Percentiles rank a stretch among this genome's conserved stretches.
phyloP scores from a whole-genome alignment of 495 filamentous ascomycete species.

The Monascus purpureus region DNA sequence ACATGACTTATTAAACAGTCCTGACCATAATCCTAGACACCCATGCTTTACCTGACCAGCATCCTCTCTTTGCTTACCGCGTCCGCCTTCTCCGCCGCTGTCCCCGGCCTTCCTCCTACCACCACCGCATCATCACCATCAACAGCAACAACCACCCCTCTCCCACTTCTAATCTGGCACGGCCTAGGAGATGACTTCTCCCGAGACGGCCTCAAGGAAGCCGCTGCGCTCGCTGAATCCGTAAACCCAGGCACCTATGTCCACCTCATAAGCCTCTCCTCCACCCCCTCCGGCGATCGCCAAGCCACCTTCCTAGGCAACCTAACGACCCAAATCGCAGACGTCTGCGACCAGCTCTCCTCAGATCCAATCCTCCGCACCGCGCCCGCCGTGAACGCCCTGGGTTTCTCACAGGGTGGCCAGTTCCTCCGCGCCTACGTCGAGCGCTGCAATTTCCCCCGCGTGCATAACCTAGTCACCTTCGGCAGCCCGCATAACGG shows the following conservation, averaged over 20 bases:
- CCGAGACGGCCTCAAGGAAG: slow-evolving; percentile 52
- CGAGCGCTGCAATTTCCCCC: slow-evolving; percentile 76
- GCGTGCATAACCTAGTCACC: slow-evolving; percentile 71
- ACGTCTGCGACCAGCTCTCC: slow-evolving; percentile 70
- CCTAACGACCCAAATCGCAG: slow-evolving; percentile 60
- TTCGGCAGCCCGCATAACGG: slow-evolving; percentile 93
- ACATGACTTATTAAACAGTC: too few relatives aligned
- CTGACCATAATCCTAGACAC: too few relatives aligned
- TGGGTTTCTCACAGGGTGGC: slow-evolving; percentile 92
- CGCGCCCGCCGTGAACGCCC: slow-evolving; percentile 70
- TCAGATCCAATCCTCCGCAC: slow-evolving; percentile 64
- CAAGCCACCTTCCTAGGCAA: slow-evolving; percentile 85
- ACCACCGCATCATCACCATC: slow-evolving; percentile 1
- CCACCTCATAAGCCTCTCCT: slow-evolving; percentile 64
- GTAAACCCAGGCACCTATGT: slow-evolving; percentile 72
- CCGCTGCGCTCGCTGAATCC: slow-evolving; percentile 54
- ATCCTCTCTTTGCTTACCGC: slow-evolving; percentile 2
- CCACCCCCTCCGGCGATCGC: slow-evolving; percentile 51
- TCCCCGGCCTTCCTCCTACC: not conserved
- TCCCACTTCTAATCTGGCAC: slow-evolving; percentile 92
- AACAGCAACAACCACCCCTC: slow-evolving; percentile 4
- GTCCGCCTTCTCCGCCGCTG: not conserved
- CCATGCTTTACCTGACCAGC: too few relatives aligned
- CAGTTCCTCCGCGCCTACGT: slow-evolving; percentile 91
- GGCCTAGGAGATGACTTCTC: slow-evolving; percentile 60